These are phyloP conservation scores for Biscutella laevigata DNA, from an alignment of 441 rosid genomes.

Conservation along the genomic window DNA sequence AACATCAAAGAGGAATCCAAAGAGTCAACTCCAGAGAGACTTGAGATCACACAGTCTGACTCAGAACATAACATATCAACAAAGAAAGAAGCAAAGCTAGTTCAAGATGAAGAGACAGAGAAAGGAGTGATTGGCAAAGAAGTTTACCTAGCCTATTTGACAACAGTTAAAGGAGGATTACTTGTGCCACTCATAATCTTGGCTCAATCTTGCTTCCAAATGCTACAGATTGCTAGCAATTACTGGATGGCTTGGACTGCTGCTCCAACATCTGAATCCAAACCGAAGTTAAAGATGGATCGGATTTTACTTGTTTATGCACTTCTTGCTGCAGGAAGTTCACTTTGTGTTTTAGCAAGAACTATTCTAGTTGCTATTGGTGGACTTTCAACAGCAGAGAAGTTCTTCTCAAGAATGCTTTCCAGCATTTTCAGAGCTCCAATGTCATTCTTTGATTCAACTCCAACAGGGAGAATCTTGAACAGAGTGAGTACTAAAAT, in stretches of 20 bases:
- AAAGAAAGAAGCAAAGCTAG: slow-evolving; percentile 67
- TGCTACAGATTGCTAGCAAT: slow-evolving; percentile 77
- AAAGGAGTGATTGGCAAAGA: slow-evolving; percentile 89
- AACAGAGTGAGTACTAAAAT: slow-evolving; percentile 54
- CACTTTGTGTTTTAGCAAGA: slow-evolving; percentile 66
- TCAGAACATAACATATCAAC: slow-evolving; percentile 46
- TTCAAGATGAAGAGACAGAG: slow-evolving; percentile 93
- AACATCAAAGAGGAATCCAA: slow-evolving; percentile 36
- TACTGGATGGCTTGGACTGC: slow-evolving; percentile 99
- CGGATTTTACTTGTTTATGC: slow-evolving; percentile 56
- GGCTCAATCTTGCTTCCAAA: slow-evolving; percentile 85
- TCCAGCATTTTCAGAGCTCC: slow-evolving; percentile 71
- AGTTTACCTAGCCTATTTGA: slow-evolving; percentile 78
- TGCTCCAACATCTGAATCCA: slow-evolving; percentile 53
- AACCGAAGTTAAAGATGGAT: slow-evolving; percentile 48
- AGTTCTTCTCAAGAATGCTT: slow-evolving; percentile 78
- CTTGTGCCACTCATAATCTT: slow-evolving; percentile 69
- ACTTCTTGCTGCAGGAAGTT: slow-evolving; percentile 63
- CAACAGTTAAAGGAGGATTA: slow-evolving; percentile 65
- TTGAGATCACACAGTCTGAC: slow-evolving; percentile 35
- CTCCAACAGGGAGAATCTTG: slow-evolving; percentile 92
- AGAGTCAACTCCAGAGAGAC: slow-evolving; percentile 30
- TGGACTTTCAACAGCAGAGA: slow-evolving; percentile 76
- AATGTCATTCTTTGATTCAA: slow-evolving; percentile 93
- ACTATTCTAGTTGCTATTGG: slow-evolving; percentile 56